Base-by-base conservation (phyloP, 2,329 filamentous ascomycete genomes). In the Immersiporthe knoxdaviesiana region DNA sequence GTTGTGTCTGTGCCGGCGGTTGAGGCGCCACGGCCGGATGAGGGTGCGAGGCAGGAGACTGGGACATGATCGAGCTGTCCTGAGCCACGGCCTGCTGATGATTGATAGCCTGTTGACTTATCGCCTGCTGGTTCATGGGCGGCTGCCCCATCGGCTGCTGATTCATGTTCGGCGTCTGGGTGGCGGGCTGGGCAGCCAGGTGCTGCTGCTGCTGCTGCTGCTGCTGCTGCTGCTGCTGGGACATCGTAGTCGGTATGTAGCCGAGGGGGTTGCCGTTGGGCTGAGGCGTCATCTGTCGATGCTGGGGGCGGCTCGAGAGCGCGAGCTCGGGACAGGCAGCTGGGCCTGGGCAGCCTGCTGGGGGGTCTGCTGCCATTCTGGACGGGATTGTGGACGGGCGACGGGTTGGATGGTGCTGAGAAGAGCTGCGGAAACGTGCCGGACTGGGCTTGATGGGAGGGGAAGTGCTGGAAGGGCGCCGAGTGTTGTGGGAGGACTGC, bases 401-500 rank as follows among this genome's bases (percentile, higher is more conserved):
- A 85, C 60, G 84, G 77, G 30, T 81, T 80, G 30, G 84, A 78
- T 62, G 84, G 77, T 61, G 79, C 81, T 74, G 81, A 78, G 77
- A 87, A 88, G 71, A 88, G 79, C 72, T 86, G 85, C 27, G 84
- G 77, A 72, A 87, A 88, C 27, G 80, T 74, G 69, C 79, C 79
- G 70, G 82, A 81, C 21, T 82, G 79, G 37, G 82, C 80, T 74
- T 85, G 85, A 75, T 87, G 85, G 63, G 85, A 79, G 67, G 83
- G 77, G 76, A 88, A 88, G 70, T 82, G 75, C 76, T 87, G 85
- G 75, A 88, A 88, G 2, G 85, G 83, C 70, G 85, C 83, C 70
- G 84, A 83, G 74, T 85, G 81, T 72, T 86, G 85, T 72, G 85
- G 76, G 39, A 82, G 82, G 30, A 84, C 83, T 52, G 84, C 76